phyloP scores from a whole-genome alignment of 2,329 filamentous ascomycete genomes.

The Exserohilum rostratum region DNA sequence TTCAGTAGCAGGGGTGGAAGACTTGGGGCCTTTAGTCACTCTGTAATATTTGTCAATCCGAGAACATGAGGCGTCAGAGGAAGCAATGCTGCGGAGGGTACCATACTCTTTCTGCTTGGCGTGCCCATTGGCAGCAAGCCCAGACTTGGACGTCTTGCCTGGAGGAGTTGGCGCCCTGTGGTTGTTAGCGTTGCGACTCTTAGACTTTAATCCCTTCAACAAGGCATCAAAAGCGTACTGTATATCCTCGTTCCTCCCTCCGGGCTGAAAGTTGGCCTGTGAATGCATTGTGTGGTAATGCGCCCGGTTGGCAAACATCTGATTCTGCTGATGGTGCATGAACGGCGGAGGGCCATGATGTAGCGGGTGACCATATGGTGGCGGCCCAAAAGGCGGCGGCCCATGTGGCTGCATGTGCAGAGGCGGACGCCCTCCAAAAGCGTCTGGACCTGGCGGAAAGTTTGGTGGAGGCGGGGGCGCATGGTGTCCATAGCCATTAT shows the following conservation, averaged over 20 bases:
- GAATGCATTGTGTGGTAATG: constrained; percentile 21
- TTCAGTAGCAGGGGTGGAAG: constrained; percentile 1
- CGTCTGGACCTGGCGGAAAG: constrained; percentile 4
- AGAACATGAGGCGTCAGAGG: constrained; percentile 1
- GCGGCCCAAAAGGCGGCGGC: constrained; percentile 7
- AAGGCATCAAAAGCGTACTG: constrained; percentile 30
- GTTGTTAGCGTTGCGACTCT: constrained; percentile 21
- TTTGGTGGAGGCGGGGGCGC: constrained; percentile 14
- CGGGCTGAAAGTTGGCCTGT: constrained; percentile 16
- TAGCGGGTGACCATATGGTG: constrained; percentile 9
- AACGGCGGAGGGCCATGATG: constrained; percentile 3
- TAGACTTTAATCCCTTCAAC: constrained; percentile 13
- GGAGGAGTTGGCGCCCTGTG: constrained; percentile 24
- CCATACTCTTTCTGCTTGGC: constrained; percentile 28
- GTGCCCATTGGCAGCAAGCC: constrained; percentile 16
- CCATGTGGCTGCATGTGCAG: constrained; percentile 11
- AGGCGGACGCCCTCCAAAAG: constrained; percentile 4
- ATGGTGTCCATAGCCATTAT: constrained; percentile 15
- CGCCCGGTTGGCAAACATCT: constrained; percentile 18
- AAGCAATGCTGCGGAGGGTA: constrained; percentile 16
- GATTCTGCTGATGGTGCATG: constrained; percentile 12
- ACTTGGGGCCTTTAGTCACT: constrained; percentile 4
- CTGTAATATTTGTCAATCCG: constrained; percentile 34
- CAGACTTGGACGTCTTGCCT: constrained; percentile 20
- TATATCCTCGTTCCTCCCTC: constrained; percentile 21